Conservation (phyloP, 345 rosid genomes). For the Lepidium aucheri region DNA sequence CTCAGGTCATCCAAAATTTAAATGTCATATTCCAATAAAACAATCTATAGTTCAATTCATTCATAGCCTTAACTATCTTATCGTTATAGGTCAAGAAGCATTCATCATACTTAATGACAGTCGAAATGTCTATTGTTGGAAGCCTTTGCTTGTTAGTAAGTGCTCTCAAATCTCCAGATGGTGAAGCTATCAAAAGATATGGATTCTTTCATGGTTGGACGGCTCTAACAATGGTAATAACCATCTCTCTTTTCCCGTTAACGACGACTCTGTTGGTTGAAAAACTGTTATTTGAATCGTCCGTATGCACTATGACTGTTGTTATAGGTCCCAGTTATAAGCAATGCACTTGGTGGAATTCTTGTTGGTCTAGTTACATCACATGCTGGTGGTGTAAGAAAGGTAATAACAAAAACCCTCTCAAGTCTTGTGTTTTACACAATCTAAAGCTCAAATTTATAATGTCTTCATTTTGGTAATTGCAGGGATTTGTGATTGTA, state of each 20-base stretch:
- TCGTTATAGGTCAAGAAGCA: slow-evolving; percentile 78
- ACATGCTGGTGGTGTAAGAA: slow-evolving; percentile 93
- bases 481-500: slow-evolving; percentile 94
- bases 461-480: neutral
- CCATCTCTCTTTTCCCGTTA: neutral
- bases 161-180: slow-evolving; percentile 87
- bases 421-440: neutral
- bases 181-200: slow-evolving; percentile 65
- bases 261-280: neutral
- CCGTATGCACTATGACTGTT: neutral
- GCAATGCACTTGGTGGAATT: slow-evolving; percentile 89
- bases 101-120: slow-evolving; percentile 90
- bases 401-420: slow-evolving; percentile 36
- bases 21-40: neutral
- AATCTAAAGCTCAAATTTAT: neutral
- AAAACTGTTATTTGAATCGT: neutral
- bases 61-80: neutral
- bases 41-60: neutral
- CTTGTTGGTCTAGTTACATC: slow-evolving; percentile 95
- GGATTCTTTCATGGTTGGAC: slow-evolving; percentile 98
- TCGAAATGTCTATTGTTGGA: slow-evolving; percentile 96
- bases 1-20: slow-evolving; percentile 49
- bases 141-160: slow-evolving; percentile 82
- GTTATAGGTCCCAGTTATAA: slow-evolving; percentile 65
- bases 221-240: slow-evolving; percentile 48